Evolutionary conservation across 148 eudicot species (phyloP).

Genomic region (Vaccinium macrocarpon): DNA sequence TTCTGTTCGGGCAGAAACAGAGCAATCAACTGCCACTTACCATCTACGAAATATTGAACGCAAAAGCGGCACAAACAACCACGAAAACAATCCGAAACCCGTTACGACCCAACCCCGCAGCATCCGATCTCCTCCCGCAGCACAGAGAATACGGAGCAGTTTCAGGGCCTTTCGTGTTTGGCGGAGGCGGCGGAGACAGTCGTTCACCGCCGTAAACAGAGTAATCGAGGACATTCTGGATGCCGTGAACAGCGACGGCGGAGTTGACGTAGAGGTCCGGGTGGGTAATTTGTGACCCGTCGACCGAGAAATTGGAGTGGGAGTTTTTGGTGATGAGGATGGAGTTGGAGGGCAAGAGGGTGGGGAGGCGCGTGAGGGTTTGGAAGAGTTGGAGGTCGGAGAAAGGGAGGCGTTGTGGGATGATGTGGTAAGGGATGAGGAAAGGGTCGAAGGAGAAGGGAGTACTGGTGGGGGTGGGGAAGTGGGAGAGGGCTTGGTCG

Average conservation of each 20-base stretch:
- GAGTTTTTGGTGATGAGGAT: constrained; percentile 38
- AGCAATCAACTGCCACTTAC: not conserved
- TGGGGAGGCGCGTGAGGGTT: constrained; percentile 31
- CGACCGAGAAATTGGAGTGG: constrained; percentile 36
- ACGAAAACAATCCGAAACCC: not conserved
- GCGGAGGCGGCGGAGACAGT: not conserved
- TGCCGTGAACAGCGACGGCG: constrained; percentile 44
- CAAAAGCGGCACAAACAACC: not conserved
- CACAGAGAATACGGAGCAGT: not conserved
- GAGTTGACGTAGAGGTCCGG: constrained; percentile 39
- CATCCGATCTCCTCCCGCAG: not conserved
- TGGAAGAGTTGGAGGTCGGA: constrained; percentile 35
- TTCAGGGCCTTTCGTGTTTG: not conserved
- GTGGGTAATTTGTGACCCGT: constrained; percentile 28
- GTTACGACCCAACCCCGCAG: not conserved
- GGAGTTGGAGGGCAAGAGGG: constrained; percentile 44
- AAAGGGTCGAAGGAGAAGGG: constrained; percentile 32
- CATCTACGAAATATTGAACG: not conserved
- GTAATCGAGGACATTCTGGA: constrained; percentile 35
- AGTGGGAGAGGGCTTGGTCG: constrained; percentile 31
- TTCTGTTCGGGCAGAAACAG: not conserved
- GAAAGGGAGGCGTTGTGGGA: constrained; percentile 41
- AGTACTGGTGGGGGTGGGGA: constrained; percentile 16
- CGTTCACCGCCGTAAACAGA: constrained; percentile 2
- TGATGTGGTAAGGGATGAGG: constrained; percentile 43